Base-by-base conservation (phyloP, 2,329 filamentous ascomycete genomes). In the Apiospora pterosperma region DNA sequence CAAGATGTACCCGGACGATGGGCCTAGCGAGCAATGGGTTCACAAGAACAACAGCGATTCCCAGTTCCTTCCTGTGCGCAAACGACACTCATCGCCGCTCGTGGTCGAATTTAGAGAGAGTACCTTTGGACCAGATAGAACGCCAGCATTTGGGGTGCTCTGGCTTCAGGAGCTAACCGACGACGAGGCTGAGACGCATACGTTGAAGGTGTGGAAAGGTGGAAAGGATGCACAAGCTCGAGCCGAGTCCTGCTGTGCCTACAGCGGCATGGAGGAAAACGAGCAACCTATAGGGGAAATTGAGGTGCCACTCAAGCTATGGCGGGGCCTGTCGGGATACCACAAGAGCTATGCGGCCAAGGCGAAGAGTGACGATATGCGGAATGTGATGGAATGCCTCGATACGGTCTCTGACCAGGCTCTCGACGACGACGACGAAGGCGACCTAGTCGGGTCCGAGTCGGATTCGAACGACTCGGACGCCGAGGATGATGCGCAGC, bases 91-190 rank as follows among this genome's bases (percentile, higher is more conserved):
- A 34, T 85, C 82, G 1, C 77, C 83, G 28, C 71, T 88, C 36
- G 73, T 88, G 3, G 73, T 89, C 28, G 84, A 88, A 70, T 90
- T 90, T 68, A 82, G 88, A 48, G 81, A 85, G 64, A 85, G 86
- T 63, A 79, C 79, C 8, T 63, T 84, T 61, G 70, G 85, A 39
- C 73, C 78, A 0, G 85, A 90, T 61, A 84, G 82, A 64, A 87
- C 85, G 0, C 78, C 82, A 2, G 89, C 87, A 0, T 90, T 91
- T 69, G 83, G 84, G 7, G 82, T 91, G 2, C 77, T 91, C 2
- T 92, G 90, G 90, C 80, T 92, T 21, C 86, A 87, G 67, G 86
- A 92, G n/a, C 79, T 93, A 0, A 78, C 82, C 0, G 90, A 93
- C 64, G 90, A 92, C 65, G 85, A 91, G 70, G 83, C 88, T 62